Base-by-base conservation (phyloP, 2,329 filamentous ascomycete genomes). In the Ceratocystis ficicola region DNA sequence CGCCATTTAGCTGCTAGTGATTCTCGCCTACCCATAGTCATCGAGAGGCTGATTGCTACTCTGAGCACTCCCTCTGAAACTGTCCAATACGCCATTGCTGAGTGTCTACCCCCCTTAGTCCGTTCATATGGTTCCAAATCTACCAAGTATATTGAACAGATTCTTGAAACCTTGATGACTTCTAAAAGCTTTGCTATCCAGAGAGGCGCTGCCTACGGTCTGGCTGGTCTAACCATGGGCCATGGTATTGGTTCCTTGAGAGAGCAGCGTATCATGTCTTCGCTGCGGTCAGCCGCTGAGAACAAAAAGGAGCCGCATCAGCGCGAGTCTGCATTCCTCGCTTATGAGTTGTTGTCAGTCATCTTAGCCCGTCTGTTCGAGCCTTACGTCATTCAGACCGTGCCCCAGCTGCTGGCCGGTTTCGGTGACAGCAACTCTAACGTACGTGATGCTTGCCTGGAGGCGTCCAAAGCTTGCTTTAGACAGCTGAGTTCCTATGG, bases 41-140 rank as follows among this genome's bases (percentile, higher is more conserved):
- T 99, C 63, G 87, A 93, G 70, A 85, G 91, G 69, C 80, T 99
- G 25, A 81, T 99, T 66, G 84, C 86, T 25, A 96, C 95, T 5
- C 79, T 99, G 57, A 94, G 88, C 74, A 97, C 93, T 12, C 94
- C 94, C 32, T 97, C 94, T 0, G 94, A 99, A 75, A 92, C 90
- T 17, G 94, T 99, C 1, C 94, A 99, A 75, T 96, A 94, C 73
- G 94, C 94, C 60, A 92, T 97, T 67, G 91, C 95, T 2, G 90
- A 94, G 72, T 99, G 94, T 71, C 79, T 99, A 25, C 93, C 94
- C 15, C 92, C 94, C 1, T 80, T 99, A n/a, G 85, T 99, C 41
- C 86, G 85, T 67, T 87, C 90, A 2, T 69, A 68, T 48, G 93
- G 88, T 60, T 85, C 92, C 68, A 88, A 93, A 72, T 86, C 88